phyloP scores from a whole-genome alignment of 1,139 yeast species.

The Yamadazyma diddensiae region DNA sequence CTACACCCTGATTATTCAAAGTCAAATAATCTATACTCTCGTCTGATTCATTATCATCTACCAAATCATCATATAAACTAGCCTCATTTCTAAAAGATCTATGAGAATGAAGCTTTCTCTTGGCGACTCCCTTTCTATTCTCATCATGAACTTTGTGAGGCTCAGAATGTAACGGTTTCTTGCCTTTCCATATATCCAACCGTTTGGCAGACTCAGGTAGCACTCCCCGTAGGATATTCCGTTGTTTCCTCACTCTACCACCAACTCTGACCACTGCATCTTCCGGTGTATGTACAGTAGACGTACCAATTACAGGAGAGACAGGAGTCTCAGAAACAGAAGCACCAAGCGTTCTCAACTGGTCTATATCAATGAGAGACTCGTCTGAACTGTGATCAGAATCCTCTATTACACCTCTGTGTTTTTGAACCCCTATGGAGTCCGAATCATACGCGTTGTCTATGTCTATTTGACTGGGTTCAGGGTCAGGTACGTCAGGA shows the following conservation, averaged over 20 bases:
- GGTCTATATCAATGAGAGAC: constrained; percentile 7
- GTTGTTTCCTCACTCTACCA: constrained; percentile 28
- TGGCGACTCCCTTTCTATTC: constrained; percentile 37
- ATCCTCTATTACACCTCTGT: constrained; percentile 8
- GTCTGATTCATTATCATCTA: constrained; percentile 4
- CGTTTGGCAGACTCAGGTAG: constrained; percentile 41
- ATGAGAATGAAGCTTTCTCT: constrained; percentile 19
- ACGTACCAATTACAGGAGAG: too few relatives aligned
- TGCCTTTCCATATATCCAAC: constrained; percentile 23
- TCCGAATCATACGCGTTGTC: constrained; percentile 13
- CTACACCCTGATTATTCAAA: background rate
- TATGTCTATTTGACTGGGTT: background rate
- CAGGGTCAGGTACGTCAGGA: constrained; percentile 5
- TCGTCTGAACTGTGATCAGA: constrained; percentile 7
- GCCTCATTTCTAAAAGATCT: constrained; percentile 9
- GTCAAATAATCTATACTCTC: constrained; percentile 2
- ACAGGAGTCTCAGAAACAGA: background rate
- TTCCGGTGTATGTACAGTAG: constrained; percentile 1
- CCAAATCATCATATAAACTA: constrained; percentile 11
- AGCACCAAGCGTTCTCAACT: background rate
- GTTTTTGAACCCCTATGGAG: constrained; percentile 2
- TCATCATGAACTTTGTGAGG: constrained; percentile 11
- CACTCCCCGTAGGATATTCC: constrained; percentile 31
- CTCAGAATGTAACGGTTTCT: constrained; percentile 4
- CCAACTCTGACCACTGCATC: constrained; percentile 26